Conservation (phyloP, 225 moss, liverwort and hornwort genomes). For the Pseudisothecium myosuroides region DNA sequence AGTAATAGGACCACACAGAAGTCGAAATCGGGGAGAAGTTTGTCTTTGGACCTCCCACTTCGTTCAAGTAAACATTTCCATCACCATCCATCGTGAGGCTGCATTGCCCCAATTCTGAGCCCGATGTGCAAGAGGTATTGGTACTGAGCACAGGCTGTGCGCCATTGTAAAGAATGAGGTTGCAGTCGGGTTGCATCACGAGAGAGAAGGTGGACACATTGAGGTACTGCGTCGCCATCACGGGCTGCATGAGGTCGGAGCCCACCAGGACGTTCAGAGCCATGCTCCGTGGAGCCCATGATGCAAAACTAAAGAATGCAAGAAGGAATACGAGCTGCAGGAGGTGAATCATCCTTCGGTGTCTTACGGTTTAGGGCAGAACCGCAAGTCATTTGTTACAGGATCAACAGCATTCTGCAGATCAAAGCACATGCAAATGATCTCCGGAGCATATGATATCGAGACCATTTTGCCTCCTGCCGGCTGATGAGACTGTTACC, state of each 20-base stretch:
- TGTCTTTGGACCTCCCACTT: background rate
- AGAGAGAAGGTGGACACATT: constrained; percentile 4
- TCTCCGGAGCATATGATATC: background rate
- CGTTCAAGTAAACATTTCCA: constrained; percentile 8
- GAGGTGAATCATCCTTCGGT: background rate
- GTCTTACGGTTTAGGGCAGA: background rate
- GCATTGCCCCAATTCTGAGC: background rate
- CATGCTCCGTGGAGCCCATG: background rate
- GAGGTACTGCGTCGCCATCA: constrained; percentile 7
- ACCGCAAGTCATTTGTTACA: background rate
- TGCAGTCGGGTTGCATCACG: constrained; percentile 29
- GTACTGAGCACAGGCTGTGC: constrained; percentile 5
- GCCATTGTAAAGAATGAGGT: constrained; percentile 7
- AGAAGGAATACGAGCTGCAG: background rate
- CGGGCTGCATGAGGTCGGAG: background rate
- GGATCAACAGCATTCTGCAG: background rate
- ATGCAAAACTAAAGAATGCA: background rate
- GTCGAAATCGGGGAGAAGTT: background rate
- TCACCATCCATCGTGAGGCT: constrained; percentile 1
- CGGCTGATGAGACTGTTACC: background rate
- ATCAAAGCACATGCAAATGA: background rate
- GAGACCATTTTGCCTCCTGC: background rate
- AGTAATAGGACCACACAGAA: constrained; percentile 2
- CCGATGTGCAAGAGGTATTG: constrained; percentile 6
- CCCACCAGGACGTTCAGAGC: constrained; percentile 4